Conservation (phyloP, 257 asterid species). For the Petunia secreta region DNA sequence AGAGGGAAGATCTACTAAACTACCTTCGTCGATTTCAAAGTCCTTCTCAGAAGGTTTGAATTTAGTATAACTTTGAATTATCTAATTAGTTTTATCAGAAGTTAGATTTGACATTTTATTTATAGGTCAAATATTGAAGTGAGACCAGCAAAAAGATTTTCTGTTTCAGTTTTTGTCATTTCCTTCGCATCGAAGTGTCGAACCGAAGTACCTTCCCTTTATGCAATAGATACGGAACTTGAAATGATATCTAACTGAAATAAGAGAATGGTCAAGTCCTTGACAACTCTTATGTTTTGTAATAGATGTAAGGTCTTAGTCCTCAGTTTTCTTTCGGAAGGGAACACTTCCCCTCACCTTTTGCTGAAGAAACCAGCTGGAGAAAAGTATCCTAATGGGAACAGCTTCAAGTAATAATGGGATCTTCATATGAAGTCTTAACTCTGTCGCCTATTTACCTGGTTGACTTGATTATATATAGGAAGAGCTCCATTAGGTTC, state of each 20-base stretch:
- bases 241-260: not conserved
- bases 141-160: not conserved
- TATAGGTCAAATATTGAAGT: not conserved
- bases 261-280: conserved; percentile 19
- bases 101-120: not conserved
- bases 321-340: not conserved
- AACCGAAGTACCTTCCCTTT: not conserved
- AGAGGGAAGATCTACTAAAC: conserved; percentile 85
- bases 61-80: not conserved
- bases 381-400: not conserved
- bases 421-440: not conserved
- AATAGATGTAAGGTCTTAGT: not conserved
- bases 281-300: not conserved
- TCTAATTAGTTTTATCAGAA: not conserved
- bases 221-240: not conserved
- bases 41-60: conserved; percentile 70
- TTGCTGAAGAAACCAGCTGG: conserved; percentile 2
- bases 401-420: not conserved
- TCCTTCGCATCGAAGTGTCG: not conserved
- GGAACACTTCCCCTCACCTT: not conserved
- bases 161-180: not conserved
- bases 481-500: not conserved
- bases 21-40: conserved; percentile 76
- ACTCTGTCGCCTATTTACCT: not conserved
- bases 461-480: not conserved